Conservation (phyloP, 345 rosid species). For the Turnera subulata region DNA sequence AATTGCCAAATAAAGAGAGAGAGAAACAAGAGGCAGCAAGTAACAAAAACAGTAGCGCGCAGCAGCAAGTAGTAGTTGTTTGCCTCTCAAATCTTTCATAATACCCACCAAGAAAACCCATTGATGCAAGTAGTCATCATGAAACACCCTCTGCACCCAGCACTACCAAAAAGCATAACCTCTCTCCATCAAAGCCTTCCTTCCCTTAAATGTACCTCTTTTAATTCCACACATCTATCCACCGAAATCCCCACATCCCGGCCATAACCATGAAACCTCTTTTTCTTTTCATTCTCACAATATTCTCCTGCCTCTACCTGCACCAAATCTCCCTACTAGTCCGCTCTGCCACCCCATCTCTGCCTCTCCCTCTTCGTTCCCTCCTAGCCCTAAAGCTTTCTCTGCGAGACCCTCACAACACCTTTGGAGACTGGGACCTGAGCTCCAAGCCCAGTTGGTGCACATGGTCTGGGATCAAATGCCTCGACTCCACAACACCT, state of each 20-base stretch:
- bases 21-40: too few species aligned
- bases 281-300: slow-evolving; percentile 31
- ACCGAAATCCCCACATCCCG: slow-evolving; percentile 30
- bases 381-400: slow-evolving; percentile 73
- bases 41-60: neutral
- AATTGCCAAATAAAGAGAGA: too few species aligned
- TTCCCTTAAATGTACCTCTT: slow-evolving; percentile 55
- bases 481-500: slow-evolving; percentile 40
- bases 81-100: neutral
- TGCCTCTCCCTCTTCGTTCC: slow-evolving; percentile 56
- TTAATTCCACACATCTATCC: slow-evolving; percentile 19
- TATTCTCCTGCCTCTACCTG: slow-evolving; percentile 41
- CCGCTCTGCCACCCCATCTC: slow-evolving; percentile 28
- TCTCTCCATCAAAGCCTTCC: slow-evolving; percentile 34
- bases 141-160: slow-evolving; percentile 51
- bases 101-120: slow-evolving; percentile 30
- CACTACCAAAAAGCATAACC: slow-evolving; percentile 47
- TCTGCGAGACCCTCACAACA: slow-evolving; percentile 46
- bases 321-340: slow-evolving; percentile 31
- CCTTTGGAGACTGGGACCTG: slow-evolving; percentile 68
- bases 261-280: slow-evolving; percentile 49
- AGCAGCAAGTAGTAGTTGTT: neutral
- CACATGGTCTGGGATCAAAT: slow-evolving; percentile 78
- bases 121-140: slow-evolving; percentile 39
- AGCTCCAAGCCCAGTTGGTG: slow-evolving; percentile 56